Evolutionary conservation across 495 filamentous ascomycete species (phyloP).

Genomic region (Massariosphaeria phaeospora): DNA sequence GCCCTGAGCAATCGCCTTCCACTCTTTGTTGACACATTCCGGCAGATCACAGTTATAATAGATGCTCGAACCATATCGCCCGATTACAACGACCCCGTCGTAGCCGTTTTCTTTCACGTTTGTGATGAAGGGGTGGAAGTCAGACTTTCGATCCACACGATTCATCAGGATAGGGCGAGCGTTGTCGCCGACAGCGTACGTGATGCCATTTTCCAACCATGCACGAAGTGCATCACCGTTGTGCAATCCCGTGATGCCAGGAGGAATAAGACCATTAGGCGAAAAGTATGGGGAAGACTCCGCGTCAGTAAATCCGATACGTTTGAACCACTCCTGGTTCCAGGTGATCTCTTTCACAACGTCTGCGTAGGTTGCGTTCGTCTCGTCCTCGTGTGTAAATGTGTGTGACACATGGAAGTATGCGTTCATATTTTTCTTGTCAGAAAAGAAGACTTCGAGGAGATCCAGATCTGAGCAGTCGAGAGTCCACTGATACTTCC

Average conservation of each 20-base stretch:
- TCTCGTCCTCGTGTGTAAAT: constrained; percentile 51
- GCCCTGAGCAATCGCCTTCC: constrained; percentile 57
- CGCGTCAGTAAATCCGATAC: constrained; percentile 42
- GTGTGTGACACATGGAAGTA: constrained; percentile 49
- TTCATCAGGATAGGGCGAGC: constrained; percentile 47
- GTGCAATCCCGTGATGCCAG: constrained; percentile 59
- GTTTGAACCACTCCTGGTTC: constrained; percentile 55
- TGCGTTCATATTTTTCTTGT: constrained; percentile 45
- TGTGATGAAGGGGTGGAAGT: constrained; percentile 51
- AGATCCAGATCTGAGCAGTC: constrained; percentile 48
- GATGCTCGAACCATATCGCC: constrained; percentile 58
- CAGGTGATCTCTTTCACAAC: constrained; percentile 53
- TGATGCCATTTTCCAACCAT: constrained; percentile 54
- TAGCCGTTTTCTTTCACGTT: constrained; percentile 50
- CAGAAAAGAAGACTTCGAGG: constrained; percentile 49
- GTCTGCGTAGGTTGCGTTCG: constrained; percentile 60
- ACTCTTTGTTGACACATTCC: constrained; percentile 52
- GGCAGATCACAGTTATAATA: constrained; percentile 61
- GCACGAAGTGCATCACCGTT: constrained; percentile 61
- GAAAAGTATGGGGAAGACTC: constrained; percentile 44
- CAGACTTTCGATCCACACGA: constrained; percentile 12
- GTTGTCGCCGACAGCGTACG: constrained; percentile 59
- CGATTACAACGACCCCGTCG: constrained; percentile 52
- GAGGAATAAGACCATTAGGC: constrained; percentile 54
- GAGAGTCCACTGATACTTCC: constrained; percentile 46